These are phyloP conservation scores for Leucaena leucocephala DNA, from an alignment of 306 rosid species.

Conservation along the genomic window DNA sequence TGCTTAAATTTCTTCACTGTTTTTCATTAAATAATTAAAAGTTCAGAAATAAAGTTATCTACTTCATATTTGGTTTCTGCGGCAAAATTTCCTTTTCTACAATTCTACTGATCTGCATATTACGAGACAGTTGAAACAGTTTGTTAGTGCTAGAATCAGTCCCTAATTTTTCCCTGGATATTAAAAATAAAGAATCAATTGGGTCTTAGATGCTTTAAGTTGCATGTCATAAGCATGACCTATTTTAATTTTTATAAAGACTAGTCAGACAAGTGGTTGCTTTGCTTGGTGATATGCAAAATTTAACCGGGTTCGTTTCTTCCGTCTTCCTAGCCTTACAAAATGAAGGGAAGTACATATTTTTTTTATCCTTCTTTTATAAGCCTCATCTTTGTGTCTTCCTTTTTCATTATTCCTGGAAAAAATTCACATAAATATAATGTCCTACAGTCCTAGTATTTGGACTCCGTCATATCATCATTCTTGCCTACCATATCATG, in stretches of 20 bases:
- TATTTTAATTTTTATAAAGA: background rate
- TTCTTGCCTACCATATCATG: background rate
- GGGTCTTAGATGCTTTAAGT: constrained; percentile 11
- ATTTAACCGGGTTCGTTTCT: background rate
- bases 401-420: background rate
- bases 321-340: background rate
- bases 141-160: constrained; percentile 1
- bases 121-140: constrained; percentile 31
- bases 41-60: background rate
- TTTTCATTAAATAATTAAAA: background rate
- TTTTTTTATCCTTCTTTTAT: background rate
- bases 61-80: constrained; percentile 27
- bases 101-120: background rate
- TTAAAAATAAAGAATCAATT: background rate
- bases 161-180: background rate
- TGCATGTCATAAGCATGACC: background rate
- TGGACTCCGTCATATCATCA: background rate
- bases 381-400: background rate
- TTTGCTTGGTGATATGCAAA: background rate
- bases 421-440: background rate
- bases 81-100: constrained; percentile 25
- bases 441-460: no score
- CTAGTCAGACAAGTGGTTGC: background rate
- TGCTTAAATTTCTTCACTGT: constrained; percentile 31
- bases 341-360: background rate